Base-by-base conservation (phyloP, 306 rosid genomes). In the Pachyrhizus erosus region DNA sequence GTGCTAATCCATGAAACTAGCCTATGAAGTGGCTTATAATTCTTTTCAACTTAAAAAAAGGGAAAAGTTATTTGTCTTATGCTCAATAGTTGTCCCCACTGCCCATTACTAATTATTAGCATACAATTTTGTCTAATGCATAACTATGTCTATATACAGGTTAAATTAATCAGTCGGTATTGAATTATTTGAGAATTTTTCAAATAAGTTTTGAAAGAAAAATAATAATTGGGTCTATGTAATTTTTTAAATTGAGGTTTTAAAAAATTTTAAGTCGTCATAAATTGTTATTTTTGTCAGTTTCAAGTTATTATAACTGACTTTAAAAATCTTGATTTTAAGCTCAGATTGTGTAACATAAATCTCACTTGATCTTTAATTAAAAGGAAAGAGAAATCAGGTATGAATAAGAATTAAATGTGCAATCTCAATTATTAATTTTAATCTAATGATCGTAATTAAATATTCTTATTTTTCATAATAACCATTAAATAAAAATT, bases 11-110 rank as follows among this genome's bases (percentile, higher is more conserved):
- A 2, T 37, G 40, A 3, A 73, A 34, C 20, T 13, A 20, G 43
- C 73, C 57, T 15, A 40, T 72, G 21, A 65, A 51, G 24, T 12
- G 9, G 21, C 69, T 18, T 60, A 15, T 18, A 1, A 65, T 58
- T 54, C 6, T 79, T 66, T 48, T 24, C 27, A 55, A 2, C 39
- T 51, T 73, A 15, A 40, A 61, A 78, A 72, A 72, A 21, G 20
- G 18, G 15, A 55, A 23, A 66, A 12, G 27, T 18, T 75, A 42
- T 61, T 80, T 80, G 87, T 80, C 87, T 57, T 39, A 4, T 75
- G 79, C 70, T 69, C 52, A 69, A 18, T 80, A 43, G 26, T 48
- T 84, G 75, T 80, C 74, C 73, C 78, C 10, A 46, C 82, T 45
- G 46, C 5, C 31, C 73, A 74, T 23, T 31, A 52, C 77, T 39